phyloP scores from a whole-genome alignment of 192 early-diverging fungal genomes.

The Funneliformis mosseae region DNA sequence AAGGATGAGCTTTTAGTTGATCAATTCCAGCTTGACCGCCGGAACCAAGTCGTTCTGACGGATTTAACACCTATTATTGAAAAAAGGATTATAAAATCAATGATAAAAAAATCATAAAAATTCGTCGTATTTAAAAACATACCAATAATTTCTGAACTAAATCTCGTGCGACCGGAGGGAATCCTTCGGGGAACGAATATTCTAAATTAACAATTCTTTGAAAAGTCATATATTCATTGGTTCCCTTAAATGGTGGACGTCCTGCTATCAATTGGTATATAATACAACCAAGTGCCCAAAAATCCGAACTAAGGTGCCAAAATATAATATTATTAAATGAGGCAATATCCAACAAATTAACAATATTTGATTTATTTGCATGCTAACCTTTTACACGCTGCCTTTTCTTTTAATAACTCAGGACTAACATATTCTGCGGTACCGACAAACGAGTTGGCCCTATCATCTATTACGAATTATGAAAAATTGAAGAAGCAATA shows the following conservation, averaged over 20 bases:
- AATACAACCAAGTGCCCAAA: slow-evolving; percentile 89
- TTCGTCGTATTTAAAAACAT: neutral
- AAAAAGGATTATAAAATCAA: neutral
- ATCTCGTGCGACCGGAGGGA: slow-evolving; percentile 69
- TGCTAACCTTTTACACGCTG: slow-evolving; percentile 69
- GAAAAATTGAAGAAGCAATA: neutral
- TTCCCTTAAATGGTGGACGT: slow-evolving; percentile 90
- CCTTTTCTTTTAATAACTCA: slow-evolving; percentile 89
- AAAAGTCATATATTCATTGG: slow-evolving; percentile 96
- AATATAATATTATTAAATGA: neutral
- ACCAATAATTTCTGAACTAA: slow-evolving; percentile 79
- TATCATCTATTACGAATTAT: slow-evolving; percentile 37
- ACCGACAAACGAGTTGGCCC: slow-evolving; percentile 92
- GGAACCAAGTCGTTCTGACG: slow-evolving; percentile 64
- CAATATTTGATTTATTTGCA: neutral
- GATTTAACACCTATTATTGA: slow-evolving; percentile 47
- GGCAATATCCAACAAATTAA: neutral
- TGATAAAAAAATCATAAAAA: neutral
- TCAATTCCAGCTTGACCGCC: slow-evolving; percentile 53
- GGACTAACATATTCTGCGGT: slow-evolving; percentile 99
- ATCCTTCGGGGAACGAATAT: slow-evolving; percentile 78
- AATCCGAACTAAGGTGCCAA: slow-evolving; percentile 58
- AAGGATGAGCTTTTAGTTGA: slow-evolving; percentile 73
- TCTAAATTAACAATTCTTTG: slow-evolving; percentile 92
- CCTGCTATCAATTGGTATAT: slow-evolving; percentile 90